Conservation (phyloP, 306 rosid species). For the Prunus padus region DNA sequence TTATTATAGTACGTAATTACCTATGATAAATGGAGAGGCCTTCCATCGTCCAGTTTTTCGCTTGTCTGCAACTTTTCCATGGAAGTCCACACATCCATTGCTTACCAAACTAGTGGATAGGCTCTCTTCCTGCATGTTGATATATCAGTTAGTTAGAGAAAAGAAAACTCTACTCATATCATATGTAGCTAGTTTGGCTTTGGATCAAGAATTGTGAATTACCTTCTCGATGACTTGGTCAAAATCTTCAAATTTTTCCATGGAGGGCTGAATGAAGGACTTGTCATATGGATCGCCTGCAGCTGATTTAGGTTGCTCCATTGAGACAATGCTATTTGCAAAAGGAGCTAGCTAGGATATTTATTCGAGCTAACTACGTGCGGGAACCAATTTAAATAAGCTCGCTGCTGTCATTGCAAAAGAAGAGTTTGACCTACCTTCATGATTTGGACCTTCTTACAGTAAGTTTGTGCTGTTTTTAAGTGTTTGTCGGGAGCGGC, state of each 20-base stretch:
- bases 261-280: constrained; percentile 30
- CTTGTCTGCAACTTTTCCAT: constrained; percentile 47
- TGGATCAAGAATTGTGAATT: neutral
- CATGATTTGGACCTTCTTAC: constrained; percentile 10
- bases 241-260: constrained; percentile 20
- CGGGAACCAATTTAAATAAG: neutral
- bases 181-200: too few species aligned
- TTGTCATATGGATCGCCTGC: constrained; percentile 7
- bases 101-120: constrained; percentile 30
- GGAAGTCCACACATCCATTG: constrained; percentile 46
- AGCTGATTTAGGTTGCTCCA: constrained; percentile 18
- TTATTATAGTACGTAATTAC: neutral
- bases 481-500: constrained; percentile 8
- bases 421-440: neutral
- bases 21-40: constrained; percentile 59
- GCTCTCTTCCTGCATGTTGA: constrained; percentile 27
- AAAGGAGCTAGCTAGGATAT: neutral
- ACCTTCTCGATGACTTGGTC: constrained; percentile 10
- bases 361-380: neutral
- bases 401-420: neutral
- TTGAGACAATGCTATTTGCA: constrained; percentile 1
- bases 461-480: neutral
- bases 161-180: too few species aligned
- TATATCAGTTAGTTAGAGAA: neutral
- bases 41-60: constrained; percentile 57